Evolutionary conservation across 306 rosid genomes (phyloP), one percentile per base, ranked within the genome.

Genomic region (Vicia faba): DNA sequence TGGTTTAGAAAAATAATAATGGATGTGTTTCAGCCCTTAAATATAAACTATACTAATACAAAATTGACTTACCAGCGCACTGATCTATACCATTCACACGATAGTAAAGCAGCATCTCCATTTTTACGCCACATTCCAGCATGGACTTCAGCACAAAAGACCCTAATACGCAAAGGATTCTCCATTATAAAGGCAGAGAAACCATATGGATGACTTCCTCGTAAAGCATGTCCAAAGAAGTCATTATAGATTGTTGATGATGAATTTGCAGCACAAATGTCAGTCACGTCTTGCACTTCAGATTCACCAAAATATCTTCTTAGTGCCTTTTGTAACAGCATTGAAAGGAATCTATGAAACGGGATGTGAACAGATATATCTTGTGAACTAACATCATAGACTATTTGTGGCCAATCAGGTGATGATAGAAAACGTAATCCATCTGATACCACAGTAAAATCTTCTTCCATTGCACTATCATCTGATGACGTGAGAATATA

Each of bases 41-140:
- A 61, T 70, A 75, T 39, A 70, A 57, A 41, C n/a, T 68, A 51
- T 19, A 70, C 38, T 64, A 56, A 66, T 14, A 77, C 10, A 57
- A 38, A 69, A 74, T 35, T 18, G 66, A 85, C 96, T 82, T 78
- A 95, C 97, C 99, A 86, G 48, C 91, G 89, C 54, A 84, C 86
- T 35, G 96, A 85, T 28, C 92, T 85, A 75, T 95, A 95, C 83
- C 80, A 85, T 69, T 95, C 97, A 69, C 90, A 87, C 40, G 92
- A 84, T 73, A 90, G 76, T 63, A 85, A 46, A 61, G 95, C 92
- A 67, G 89, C 79, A 71, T 95, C 99, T 54, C 96, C 99, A 75
- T 88, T 88, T 77, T 82, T 90, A 74, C 92, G 84, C 99, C 99
- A 90, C 92, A 88, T 91, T 82, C 96, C 99, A 79, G 99, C 90